Base-by-base conservation (phyloP, 768 basidiomycete species). In the Phlebiopsis gigantea region DNA sequence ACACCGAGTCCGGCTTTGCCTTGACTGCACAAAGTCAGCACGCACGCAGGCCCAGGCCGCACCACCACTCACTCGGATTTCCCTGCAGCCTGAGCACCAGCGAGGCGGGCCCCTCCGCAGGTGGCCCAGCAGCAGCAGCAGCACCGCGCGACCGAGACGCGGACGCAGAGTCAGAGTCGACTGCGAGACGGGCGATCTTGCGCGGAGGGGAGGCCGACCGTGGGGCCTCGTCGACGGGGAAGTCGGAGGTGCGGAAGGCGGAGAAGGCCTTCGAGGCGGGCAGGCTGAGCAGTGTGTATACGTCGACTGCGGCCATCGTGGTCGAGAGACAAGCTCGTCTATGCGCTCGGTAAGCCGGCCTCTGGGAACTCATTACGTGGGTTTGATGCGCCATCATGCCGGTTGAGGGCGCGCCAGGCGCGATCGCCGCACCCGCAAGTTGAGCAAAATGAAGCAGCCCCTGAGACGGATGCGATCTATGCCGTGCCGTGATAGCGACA, bases 121-220 rank as follows among this genome's bases (percentile, higher is more conserved):
- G 46, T 30, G 31, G 62, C 64, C 9, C 46, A 64, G 53, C 45
- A 42, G 53, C 28, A 8, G 55, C 63, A 66, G 65, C 45, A 34
- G 47, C 57, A 45, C 61, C 61, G 65, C 69, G 66, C 62, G 73
- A 63, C 62, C 88, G 82, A 70, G 77, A 82, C 63, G 84, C 81
- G 68, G 84, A 82, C 62, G 79, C 79, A 63, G 84, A 78, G 73
- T 88, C 86, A 71, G 79, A 82, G 75, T 87, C 84, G 63, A 73
- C 72, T 60, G 79, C 79, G 71, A 86, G 73, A 60, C 86, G 84
- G 59, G 84, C 78, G 57, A 80, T 81, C 76, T 90, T 90, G 71
- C 78, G 79, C 61, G 81, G 80, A 73, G 79, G 82, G 71, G 80
- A 80, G 67, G 74, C 79, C 66, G 75, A 78, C 71, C 76, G 77